These are phyloP conservation scores for Quercus bicolor DNA, from an alignment of 306 rosid species.

Conservation along the genomic window DNA sequence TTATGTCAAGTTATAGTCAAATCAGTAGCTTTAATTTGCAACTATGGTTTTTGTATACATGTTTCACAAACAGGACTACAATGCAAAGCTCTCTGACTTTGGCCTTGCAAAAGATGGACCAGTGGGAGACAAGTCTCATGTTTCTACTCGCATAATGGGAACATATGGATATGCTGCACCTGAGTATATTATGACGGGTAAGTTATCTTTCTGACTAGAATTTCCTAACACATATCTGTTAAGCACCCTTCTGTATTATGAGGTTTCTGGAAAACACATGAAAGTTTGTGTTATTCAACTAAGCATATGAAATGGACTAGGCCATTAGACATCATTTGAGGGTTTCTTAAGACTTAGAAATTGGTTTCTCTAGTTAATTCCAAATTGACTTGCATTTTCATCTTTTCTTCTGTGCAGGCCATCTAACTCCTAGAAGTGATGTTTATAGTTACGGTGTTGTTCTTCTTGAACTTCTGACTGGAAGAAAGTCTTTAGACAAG, in stretches of 20 bases:
- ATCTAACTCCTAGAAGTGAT: slow-evolving; percentile 87
- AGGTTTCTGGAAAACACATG: neutral
- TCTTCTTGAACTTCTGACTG: slow-evolving; percentile 80
- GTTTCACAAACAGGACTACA: slow-evolving; percentile 65
- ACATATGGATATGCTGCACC: slow-evolving; percentile 99
- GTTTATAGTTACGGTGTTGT: slow-evolving; percentile 96
- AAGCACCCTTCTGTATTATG: neutral
- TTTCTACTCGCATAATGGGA: slow-evolving; percentile 95
- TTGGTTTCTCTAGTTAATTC: neutral
- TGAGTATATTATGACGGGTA: slow-evolving; percentile 92
- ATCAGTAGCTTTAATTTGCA: slow-evolving; percentile 2
- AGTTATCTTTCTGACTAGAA: neutral
- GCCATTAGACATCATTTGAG: neutral
- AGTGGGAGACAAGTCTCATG: slow-evolving; percentile 93
- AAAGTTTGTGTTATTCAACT: neutral
- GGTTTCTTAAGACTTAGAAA: neutral
- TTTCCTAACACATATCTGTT: neutral
- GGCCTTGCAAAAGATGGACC: slow-evolving; percentile 99
- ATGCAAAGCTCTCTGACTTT: slow-evolving; percentile 94
- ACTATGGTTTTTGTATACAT: neutral
- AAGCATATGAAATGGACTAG: neutral
- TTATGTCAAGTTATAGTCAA: neutral
- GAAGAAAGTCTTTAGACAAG: slow-evolving; percentile 89
- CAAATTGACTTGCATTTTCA: neutral
- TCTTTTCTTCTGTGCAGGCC: slow-evolving; percentile 56